Conservation (phyloP, 2,329 filamentous ascomycete genomes). For the Colletotrichum tabaci region DNA sequence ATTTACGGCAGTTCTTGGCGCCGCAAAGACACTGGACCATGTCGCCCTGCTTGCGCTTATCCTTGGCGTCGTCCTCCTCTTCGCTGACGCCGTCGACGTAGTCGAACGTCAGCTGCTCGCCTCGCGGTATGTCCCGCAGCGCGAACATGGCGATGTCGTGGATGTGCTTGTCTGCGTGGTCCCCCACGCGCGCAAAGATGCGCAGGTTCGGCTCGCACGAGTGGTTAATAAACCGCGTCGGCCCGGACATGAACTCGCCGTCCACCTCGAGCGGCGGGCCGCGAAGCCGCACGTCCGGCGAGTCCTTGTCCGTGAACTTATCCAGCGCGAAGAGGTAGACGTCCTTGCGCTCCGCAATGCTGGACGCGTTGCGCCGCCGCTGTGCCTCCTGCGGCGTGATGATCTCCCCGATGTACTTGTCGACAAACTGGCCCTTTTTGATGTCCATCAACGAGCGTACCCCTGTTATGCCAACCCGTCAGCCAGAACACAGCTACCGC, state of each 20-base stretch:
- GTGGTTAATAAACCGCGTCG: conserved; percentile 88
- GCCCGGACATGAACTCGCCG: conserved; percentile 83
- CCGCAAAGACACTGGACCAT: conserved; percentile 76
- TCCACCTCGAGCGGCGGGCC: conserved; percentile 73
- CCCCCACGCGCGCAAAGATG: conserved; percentile 84
- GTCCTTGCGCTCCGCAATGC: conserved; percentile 75
- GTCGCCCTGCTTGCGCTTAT: conserved; percentile 62
- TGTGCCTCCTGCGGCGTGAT: conserved; percentile 77
- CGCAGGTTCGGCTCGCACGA: conserved; percentile 84
- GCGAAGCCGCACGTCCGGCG: conserved; percentile 69
- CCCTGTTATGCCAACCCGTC: conserved; percentile 55
- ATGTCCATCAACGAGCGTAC: conserved; percentile 77
- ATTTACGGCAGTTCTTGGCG: conserved; percentile 76
- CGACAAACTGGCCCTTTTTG: conserved; percentile 82
- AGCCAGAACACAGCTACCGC: neutral
- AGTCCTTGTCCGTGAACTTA: conserved; percentile 77
- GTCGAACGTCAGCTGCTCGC: conserved; percentile 84
- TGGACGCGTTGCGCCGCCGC: conserved; percentile 70
- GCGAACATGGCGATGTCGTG: conserved; percentile 87
- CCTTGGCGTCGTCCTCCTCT: conserved; percentile 63
- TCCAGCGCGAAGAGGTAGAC: conserved; percentile 87
- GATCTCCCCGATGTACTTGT: conserved; percentile 82
- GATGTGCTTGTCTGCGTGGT: conserved; percentile 80
- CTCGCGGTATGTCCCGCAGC: conserved; percentile 73
- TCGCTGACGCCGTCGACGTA: conserved; percentile 78